phyloP scores from a whole-genome alignment of 495 filamentous ascomycete genomes.

The Talaromyces liani region DNA sequence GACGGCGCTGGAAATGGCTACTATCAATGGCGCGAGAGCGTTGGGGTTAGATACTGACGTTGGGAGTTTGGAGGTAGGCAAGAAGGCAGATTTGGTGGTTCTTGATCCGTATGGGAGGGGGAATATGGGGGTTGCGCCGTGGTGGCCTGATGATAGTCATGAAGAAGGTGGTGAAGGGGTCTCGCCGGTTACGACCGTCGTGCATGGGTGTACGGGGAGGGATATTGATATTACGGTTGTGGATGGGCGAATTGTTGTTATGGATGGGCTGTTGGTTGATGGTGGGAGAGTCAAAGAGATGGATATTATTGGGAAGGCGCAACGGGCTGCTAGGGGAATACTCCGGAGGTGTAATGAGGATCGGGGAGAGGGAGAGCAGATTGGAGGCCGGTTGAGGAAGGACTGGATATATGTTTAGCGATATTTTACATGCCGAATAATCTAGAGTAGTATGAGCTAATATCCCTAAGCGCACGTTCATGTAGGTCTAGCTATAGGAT shows the following conservation, averaged over 20 bases:
- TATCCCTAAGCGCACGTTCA: no score
- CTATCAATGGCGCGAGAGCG: conserved; percentile 44
- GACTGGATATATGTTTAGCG: background rate
- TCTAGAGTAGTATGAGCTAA: no score
- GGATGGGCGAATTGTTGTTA: conserved; percentile 36
- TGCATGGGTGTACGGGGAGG: conserved; percentile 39
- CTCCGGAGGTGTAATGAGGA: conserved; percentile 12
- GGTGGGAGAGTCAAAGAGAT: conserved; percentile 22
- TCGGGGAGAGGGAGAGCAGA: conserved; percentile 2
- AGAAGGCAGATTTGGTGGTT: conserved; percentile 49
- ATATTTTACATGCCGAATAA: background rate
- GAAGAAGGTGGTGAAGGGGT: conserved; percentile 6
- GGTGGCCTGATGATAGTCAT: conserved; percentile 6
- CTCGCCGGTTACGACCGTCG: conserved; percentile 37
- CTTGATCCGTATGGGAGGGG: conserved; percentile 29
- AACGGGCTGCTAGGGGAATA: conserved; percentile 13
- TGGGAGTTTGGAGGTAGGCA: conserved; percentile 45
- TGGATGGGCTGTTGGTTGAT: conserved; percentile 24
- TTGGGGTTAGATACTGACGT: conserved; percentile 36
- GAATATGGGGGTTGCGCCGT: conserved; percentile 24
- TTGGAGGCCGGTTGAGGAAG: conserved; percentile 6
- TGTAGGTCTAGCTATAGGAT: no score
- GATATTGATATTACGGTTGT: conserved; percentile 44
- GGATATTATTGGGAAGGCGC: conserved; percentile 27
- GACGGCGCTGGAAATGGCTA: conserved; percentile 44